Percentiles rank a stretch among this genome's conserved stretches.
These are phyloP conservation scores for Cicer cuneatum DNA, from an alignment of 306 rosid species.

Conservation along the genomic window DNA sequence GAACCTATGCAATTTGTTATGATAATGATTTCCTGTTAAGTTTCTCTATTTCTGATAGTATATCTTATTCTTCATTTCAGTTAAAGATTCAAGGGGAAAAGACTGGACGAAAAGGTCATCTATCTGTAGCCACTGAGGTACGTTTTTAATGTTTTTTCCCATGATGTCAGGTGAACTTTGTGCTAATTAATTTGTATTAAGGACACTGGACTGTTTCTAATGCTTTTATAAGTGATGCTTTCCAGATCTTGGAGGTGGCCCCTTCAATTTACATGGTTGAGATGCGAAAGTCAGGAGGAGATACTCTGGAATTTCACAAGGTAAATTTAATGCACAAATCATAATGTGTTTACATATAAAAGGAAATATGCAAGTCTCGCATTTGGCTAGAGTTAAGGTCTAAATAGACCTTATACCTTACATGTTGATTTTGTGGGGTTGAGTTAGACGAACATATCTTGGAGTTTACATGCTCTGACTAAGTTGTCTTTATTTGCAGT, in stretches of 20 bases:
- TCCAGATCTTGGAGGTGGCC: conserved; percentile 90
- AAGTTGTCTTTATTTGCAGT: conserved; percentile 57
- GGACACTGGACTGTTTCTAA: conserved; percentile 26
- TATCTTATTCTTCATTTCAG: conserved; percentile 51
- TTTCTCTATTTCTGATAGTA: conserved; percentile 37
- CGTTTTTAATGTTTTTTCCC: conserved; percentile 19
- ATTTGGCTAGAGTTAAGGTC: not conserved
- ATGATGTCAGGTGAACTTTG: not conserved
- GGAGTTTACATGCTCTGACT: conserved; percentile 16
- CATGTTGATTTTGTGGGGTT: not conserved
- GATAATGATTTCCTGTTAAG: not conserved
- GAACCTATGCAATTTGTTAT: conserved; percentile 9
- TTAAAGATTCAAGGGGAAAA: conserved; percentile 89
- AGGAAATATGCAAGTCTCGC: not conserved
- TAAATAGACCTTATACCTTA: not conserved
- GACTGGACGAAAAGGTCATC: conserved; percentile 91
- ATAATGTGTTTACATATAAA: not conserved
- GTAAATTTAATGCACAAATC: conserved; percentile 46
- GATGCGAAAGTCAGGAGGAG: conserved; percentile 88
- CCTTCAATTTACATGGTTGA: conserved; percentile 94
- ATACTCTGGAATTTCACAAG: conserved; percentile 91
- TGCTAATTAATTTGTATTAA: conserved; percentile 2
- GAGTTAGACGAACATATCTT: not conserved
- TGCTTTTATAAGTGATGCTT: conserved; percentile 20
- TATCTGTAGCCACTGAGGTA: conserved; percentile 92